Conservation (phyloP, 2,329 filamentous ascomycete genomes). For the Byssochlamys sp. region DNA sequence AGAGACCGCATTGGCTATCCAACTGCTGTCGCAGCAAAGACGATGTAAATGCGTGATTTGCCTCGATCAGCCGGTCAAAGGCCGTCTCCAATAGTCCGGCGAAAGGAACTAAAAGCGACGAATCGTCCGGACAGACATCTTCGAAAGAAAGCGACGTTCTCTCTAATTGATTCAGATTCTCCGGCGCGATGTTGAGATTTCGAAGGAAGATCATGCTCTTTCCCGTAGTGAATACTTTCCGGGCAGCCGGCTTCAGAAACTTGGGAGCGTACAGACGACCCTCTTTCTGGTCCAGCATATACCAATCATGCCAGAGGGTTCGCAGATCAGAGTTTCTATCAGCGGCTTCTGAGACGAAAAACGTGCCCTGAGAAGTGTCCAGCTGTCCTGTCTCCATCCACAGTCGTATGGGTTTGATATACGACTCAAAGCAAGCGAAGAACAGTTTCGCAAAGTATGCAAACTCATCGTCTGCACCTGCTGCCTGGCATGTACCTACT, state of each 20-base stretch:
- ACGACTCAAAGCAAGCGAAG: conserved; percentile 71
- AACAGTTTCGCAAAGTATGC: conserved; percentile 59
- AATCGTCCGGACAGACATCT: conserved; percentile 31
- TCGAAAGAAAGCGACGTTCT: conserved; percentile 22
- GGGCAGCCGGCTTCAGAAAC: conserved; percentile 61
- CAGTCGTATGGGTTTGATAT: conserved; percentile 64
- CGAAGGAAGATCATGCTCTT: conserved; percentile 82
- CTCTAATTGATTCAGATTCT: conserved; percentile 24
- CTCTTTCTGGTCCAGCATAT: conserved; percentile 50
- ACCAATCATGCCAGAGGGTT: conserved; percentile 69
- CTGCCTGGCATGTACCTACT: conserved; percentile 59
- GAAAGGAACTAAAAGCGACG: conserved; percentile 27
- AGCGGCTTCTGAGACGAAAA: conserved; percentile 61
- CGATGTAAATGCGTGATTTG: conserved; percentile 62
- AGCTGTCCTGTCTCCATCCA: conserved; percentile 81
- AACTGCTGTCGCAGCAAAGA: conserved; percentile 56
- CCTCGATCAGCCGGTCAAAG: conserved; percentile 67
- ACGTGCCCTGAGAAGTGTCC: conserved; percentile 54
- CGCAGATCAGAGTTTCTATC: conserved; percentile 47
- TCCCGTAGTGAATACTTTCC: conserved; percentile 72
- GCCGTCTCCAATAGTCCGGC: conserved; percentile 62
- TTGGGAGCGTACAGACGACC: conserved; percentile 58
- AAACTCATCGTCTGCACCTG: conserved; percentile 55
- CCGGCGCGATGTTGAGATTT: conserved; percentile 46
- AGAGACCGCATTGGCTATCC: conserved; percentile 59